phyloP scores from a whole-genome alignment of 306 rosid species.

The Fragaria iinumae region DNA sequence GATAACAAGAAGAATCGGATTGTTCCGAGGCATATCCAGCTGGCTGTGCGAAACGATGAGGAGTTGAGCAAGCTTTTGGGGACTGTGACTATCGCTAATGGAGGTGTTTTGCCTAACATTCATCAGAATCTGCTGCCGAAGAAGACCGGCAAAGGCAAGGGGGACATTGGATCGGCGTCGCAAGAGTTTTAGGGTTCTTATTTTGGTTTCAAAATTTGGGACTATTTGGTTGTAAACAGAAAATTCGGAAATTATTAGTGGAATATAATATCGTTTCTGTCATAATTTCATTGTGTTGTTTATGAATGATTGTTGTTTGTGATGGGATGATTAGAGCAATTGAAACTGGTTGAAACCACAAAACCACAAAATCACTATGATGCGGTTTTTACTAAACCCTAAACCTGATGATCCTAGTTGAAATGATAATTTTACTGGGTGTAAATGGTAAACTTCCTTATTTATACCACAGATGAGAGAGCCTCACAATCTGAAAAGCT shows the following conservation, averaged over 20 bases:
- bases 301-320: background rate
- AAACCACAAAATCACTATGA: too few relatives aligned
- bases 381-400: background rate
- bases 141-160: constrained; percentile 48
- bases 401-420: background rate
- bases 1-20: constrained; percentile 76
- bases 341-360: too few relatives aligned
- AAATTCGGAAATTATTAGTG: background rate
- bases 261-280: background rate
- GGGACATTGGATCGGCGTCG: constrained; percentile 56
- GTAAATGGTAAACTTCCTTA: too few relatives aligned
- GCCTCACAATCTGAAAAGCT: too few relatives aligned
- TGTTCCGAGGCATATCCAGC: constrained; percentile 68
- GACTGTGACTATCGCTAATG: constrained; percentile 59
- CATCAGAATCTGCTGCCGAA: constrained; percentile 60
- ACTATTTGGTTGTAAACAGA: constrained; percentile 3
- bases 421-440: background rate
- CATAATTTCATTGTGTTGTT: background rate
- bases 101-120: constrained; percentile 63
- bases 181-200: constrained; percentile 45
- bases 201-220: background rate
- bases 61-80: constrained; percentile 75
- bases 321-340: background rate
- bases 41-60: constrained; percentile 78
- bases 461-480: too few relatives aligned